phyloP scores from a whole-genome alignment of 495 filamentous ascomycete species.

The Aspergillus sclerotiicarbonarius region DNA sequence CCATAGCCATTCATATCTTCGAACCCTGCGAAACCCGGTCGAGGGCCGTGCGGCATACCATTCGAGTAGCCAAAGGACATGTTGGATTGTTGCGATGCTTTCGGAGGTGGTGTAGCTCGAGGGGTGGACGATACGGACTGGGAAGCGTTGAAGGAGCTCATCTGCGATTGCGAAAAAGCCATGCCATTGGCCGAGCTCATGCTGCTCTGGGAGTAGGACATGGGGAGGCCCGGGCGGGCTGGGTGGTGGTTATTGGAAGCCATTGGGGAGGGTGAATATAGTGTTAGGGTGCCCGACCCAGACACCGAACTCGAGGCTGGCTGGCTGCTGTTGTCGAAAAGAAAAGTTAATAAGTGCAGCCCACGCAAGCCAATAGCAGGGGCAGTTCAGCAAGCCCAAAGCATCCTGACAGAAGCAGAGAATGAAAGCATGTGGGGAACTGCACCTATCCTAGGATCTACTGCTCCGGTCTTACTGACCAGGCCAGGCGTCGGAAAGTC shows the following conservation, averaged over 20 bases:
- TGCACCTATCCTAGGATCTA: constrained; percentile 25
- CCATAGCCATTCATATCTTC: constrained; percentile 50
- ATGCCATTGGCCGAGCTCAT: constrained; percentile 42
- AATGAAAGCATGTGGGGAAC: constrained; percentile 26
- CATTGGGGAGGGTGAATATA: constrained; percentile 25
- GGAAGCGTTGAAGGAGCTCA: constrained; percentile 51
- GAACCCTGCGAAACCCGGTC: constrained; percentile 42
- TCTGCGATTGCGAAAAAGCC: constrained; percentile 41
- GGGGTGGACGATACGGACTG: constrained; percentile 55
- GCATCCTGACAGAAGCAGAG: constrained; percentile 5
- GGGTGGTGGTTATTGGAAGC: constrained; percentile 43
- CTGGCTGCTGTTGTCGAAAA: constrained; percentile 8
- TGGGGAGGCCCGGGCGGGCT: constrained; percentile 38
- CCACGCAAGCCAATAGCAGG: constrained; percentile 13
- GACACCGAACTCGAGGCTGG: constrained; percentile 8
- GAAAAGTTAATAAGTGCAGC: constrained; percentile 8
- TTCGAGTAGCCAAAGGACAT: constrained; percentile 47
- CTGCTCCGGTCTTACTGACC: constrained; percentile 5
- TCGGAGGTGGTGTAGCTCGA: constrained; percentile 51
- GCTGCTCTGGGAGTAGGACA: constrained; percentile 47
- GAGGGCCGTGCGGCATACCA: constrained; percentile 27
- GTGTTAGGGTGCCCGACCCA: constrained; percentile 11
- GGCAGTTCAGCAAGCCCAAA: constrained; percentile 6
- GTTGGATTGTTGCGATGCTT: constrained; percentile 41
- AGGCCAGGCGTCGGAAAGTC: constrained; percentile 26